Evolutionary conservation across 306 rosid genomes (phyloP), one percentile per base, ranked within the genome.

Genomic region (Gastrolobium villosum): DNA sequence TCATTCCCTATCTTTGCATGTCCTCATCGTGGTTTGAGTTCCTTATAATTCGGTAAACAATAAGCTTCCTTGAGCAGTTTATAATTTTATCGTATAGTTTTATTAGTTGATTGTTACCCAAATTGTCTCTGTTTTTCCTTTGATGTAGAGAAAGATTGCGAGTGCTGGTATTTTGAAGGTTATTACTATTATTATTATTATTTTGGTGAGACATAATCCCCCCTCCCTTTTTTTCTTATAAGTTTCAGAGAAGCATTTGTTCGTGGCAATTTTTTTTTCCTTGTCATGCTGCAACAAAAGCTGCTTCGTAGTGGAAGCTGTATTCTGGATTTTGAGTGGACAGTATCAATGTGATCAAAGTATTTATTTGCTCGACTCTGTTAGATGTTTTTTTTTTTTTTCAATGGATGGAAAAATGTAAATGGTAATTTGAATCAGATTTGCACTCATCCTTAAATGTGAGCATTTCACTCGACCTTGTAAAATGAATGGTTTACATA

Each of bases 41-140:
- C 86, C 81, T 80, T 70, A 86, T 85, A 73, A 69, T 88, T 82
- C 77, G 87, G 77, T 85, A 82, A 90, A 86, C 90, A 89, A 94
- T 90, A 90, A 88, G 86, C 84, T 82, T 86, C 84, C 87, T 77
- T 83, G 79, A 64, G 83, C 84, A 82, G 70, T 76, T 81, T 79
- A 82, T 78, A 78, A 39, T 83, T 82, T 87, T 83, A 77, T 80
- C 84, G 74, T 77, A 68, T 75, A 82, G 91, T 75, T 84, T 82
- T 76, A 70, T 76, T 83, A 75, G 88, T 66, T 85, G 76, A 83
- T 87, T 89, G 92, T 84, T 86, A 77, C 80, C 74, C 71, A 79
- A 81, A 74, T 83, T 87, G 84, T 78, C 89, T 56, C 40, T 64
- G 72, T 80, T 75, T 84, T 84, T 84, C 78, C 67, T 31, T 78